Evolutionary conservation across 495 filamentous ascomycete species (phyloP).

Genomic region (Annulohypoxylon moriforme): DNA sequence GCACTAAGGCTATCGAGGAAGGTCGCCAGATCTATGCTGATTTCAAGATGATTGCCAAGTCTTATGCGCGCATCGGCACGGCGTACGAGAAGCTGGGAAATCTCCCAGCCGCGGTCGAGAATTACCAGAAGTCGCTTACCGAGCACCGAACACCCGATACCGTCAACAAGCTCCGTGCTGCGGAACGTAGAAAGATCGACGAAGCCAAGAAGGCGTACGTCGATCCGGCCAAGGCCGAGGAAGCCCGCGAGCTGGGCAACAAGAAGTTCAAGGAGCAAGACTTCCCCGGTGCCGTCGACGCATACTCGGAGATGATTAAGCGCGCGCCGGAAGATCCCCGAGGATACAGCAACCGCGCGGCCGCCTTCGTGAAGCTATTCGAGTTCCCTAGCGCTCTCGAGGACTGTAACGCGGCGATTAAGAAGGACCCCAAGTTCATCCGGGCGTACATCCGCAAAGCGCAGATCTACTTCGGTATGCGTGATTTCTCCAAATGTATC

Average conservation of each 20-base stretch:
- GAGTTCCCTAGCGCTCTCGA: slow-evolving; percentile 92
- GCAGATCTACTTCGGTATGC: slow-evolving; percentile 93
- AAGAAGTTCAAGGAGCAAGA: slow-evolving; percentile 95
- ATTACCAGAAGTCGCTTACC: slow-evolving; percentile 91
- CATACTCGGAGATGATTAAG: slow-evolving; percentile 98
- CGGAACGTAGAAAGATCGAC: slow-evolving; percentile 87
- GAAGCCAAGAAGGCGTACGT: slow-evolving; percentile 83
- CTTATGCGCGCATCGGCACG: slow-evolving; percentile 89
- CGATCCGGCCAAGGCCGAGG: slow-evolving; percentile 90
- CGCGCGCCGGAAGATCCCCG: slow-evolving; percentile 91
- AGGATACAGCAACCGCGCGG: slow-evolving; percentile 96
- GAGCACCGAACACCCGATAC: slow-evolving; percentile 97
- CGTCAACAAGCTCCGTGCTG: slow-evolving; percentile 90
- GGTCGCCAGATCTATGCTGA: slow-evolving; percentile 87
- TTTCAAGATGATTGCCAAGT: slow-evolving; percentile 98
- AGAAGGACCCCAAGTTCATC: slow-evolving; percentile 92
- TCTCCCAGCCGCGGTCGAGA: slow-evolving; percentile 82
- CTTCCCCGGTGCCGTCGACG: slow-evolving; percentile 95
- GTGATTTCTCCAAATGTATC: slow-evolving; percentile 92
- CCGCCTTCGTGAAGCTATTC: slow-evolving; percentile 95
- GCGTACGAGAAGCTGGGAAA: slow-evolving; percentile 91
- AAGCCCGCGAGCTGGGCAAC: slow-evolving; percentile 94
- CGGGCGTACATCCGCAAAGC: slow-evolving; percentile 95
- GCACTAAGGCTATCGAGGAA: slow-evolving; percentile 88
- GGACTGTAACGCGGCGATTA: slow-evolving; percentile 92